Evolutionary conservation across 768 basidiomycete genomes (phyloP).

Genomic region (Termitomyces heimii): DNA sequence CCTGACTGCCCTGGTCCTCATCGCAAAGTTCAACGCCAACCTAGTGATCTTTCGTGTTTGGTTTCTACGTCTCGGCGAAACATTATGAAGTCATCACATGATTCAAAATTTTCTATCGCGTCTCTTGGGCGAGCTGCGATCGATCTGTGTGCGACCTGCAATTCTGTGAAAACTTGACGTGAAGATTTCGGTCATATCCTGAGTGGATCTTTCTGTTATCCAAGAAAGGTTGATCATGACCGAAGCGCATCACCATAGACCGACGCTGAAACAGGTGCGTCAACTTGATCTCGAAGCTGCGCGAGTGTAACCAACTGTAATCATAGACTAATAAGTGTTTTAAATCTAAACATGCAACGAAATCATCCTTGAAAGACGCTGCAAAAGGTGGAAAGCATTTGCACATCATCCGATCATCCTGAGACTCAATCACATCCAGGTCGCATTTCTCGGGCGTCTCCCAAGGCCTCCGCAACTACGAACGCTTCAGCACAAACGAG

Average conservation of each 20-base stretch:
- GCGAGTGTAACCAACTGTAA: background rate
- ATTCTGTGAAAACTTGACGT: background rate
- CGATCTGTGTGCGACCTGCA: slow-evolving; percentile 1
- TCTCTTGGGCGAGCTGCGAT: slow-evolving; percentile 1
- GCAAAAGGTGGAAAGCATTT: slow-evolving; percentile 60
- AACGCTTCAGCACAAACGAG: slow-evolving; percentile 63
- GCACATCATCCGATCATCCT: background rate
- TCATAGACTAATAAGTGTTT: slow-evolving; percentile 82
- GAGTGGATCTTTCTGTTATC: background rate
- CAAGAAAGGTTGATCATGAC: slow-evolving; percentile 23
- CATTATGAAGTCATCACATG: slow-evolving; percentile 7
- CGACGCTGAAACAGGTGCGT: slow-evolving; percentile 80
- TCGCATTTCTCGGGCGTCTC: slow-evolving; percentile 47
- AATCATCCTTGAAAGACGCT: slow-evolving; percentile 75
- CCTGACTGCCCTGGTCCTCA: background rate
- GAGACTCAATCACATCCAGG: slow-evolving; percentile 30
- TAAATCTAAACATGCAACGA: slow-evolving; percentile 88
- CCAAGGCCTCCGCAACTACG: slow-evolving; percentile 42
- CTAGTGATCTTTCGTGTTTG: background rate
- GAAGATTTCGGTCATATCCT: background rate
- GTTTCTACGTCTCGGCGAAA: background rate
- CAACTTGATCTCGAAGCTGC: background rate
- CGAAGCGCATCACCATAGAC: slow-evolving; percentile 52
- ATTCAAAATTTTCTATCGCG: slow-evolving; percentile 8
- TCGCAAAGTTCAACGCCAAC: background rate